Base-by-base conservation (phyloP, 2,329 filamentous ascomycete species). In the Diaporthe velutina region DNA sequence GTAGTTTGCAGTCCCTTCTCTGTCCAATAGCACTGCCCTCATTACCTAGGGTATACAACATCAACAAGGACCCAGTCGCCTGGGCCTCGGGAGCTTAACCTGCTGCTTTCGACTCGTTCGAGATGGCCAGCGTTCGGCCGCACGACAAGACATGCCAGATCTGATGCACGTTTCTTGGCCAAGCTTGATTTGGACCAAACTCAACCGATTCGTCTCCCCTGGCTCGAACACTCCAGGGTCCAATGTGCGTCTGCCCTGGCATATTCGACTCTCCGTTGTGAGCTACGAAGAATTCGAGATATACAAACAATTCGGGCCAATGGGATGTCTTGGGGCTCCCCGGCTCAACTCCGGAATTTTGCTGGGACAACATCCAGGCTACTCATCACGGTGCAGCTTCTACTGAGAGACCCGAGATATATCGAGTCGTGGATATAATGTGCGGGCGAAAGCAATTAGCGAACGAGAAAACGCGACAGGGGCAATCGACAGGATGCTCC, bases 11-110 rank as follows among this genome's bases (percentile, higher is more conserved):
- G 19, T 35, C 40, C 17, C 4, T 57, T 58, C 38, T 54, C 40
- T 30, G 38, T 25, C 52, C 38, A 45, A 71, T 57, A 22, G 54
- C 54, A 7, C 8, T 25, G 54, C 33, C 13, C 28, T 60, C 30
- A 52, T 67, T 67, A n/a, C n/a, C n/a, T n/a, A n/a, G n/a, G n/a
- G n/a, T n/a, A 67, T 35, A 67, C 45, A 38, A 67, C 64, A 38
- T 22, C 13, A 17, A 12, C 64, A 30, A 33, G 33, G 33, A 25
- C 45, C 64, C 64, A 40, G 28, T 60, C 28, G 2, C 12, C 15
- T 71, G 38, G 52, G 33, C 35, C 45, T 35, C 13, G 15, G 33
- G 33, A 52, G 64, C 64, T 38, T 52, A 28, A 45, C 19, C 10
- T 30, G 60, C 60, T n/a, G 17, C 28, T 48, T 48, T 67, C n/a